These are phyloP conservation scores for Phlebiopsis flavidoalba DNA, from an alignment of 768 basidiomycete species.

Conservation along the genomic window DNA sequence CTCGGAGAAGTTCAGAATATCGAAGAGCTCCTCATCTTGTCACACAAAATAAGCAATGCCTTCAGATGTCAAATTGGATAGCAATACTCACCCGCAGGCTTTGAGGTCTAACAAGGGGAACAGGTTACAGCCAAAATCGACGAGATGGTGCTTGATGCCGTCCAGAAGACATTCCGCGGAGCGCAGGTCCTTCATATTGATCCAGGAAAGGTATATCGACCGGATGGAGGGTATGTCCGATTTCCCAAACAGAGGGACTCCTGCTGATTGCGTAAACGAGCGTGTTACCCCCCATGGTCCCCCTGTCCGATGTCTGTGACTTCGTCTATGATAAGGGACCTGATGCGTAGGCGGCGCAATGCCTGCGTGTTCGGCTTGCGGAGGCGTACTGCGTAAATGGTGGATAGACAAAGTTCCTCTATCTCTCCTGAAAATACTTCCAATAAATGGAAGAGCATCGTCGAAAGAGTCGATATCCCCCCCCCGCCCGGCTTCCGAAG, in stretches of 20 bases:
- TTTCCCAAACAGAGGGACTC: not conserved
- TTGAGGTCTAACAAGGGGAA: not conserved
- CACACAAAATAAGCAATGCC: not conserved
- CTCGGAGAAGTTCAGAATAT: conserved; percentile 1
- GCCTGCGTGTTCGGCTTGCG: not conserved
- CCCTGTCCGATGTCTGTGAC: conserved; percentile 3
- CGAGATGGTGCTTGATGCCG: not conserved
- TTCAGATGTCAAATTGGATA: not conserved
- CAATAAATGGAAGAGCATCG: not conserved
- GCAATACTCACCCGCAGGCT: not conserved
- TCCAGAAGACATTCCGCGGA: not conserved
- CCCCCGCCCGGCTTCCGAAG: not conserved
- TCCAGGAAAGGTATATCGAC: conserved; percentile 2
- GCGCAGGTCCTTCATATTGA: conserved; percentile 2
- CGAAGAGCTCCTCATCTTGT: not conserved
- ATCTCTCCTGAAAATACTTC: not conserved
- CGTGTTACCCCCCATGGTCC: too few species aligned
- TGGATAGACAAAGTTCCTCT: not conserved
- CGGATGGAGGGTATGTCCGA: not conserved
- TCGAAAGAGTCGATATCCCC: conserved; percentile 4
- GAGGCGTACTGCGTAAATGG: not conserved
- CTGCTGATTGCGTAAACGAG: not conserved
- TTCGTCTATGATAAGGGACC: not conserved
- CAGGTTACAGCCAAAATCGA: not conserved
- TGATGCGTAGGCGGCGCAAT: not conserved